These are phyloP conservation scores for Borovskyia barvae DNA, from an alignment of 208 protist species.

Conservation along the genomic window DNA sequence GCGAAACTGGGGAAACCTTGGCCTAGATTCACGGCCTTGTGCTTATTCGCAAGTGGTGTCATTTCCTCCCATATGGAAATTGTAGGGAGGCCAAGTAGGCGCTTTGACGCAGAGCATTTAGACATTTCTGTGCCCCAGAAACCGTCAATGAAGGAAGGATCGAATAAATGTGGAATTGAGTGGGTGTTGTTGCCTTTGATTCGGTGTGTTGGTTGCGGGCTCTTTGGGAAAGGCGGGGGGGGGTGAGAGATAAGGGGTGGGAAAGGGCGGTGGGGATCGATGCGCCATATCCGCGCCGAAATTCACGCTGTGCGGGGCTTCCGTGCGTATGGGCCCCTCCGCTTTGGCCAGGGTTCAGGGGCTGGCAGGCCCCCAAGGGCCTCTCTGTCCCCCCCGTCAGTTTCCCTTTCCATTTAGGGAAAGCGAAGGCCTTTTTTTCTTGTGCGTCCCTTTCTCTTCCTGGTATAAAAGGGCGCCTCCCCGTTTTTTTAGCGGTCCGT, in stretches of 20 bases:
- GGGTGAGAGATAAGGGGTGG: no score
- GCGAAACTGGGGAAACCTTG: slow-evolving; percentile 90
- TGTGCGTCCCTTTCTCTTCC: neutral
- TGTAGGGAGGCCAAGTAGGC: slow-evolving; percentile 32
- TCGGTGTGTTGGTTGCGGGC: no score
- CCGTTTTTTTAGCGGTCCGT: neutral
- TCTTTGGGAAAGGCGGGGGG: no score
- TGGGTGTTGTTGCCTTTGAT: neutral
- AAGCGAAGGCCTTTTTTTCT: neutral
- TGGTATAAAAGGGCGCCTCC: neutral
- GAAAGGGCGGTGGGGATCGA: no score
- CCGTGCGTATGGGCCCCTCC: no score
- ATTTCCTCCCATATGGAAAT: slow-evolving; percentile 79
- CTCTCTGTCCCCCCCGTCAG: no score
- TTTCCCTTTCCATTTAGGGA: no score
- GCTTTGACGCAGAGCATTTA: slow-evolving; percentile 26
- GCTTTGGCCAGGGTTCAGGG: no score
- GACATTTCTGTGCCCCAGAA: slow-evolving; percentile 16
- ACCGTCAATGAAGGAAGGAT: neutral
- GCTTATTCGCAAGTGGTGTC: slow-evolving; percentile 80
- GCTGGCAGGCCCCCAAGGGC: no score
- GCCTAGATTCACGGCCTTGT: slow-evolving; percentile 91
- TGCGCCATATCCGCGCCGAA: no score
- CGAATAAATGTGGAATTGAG: neutral
- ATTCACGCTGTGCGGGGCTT: no score